A percentile compares a stretch with the other conserved stretches of the same genome.
phyloP scores from a whole-genome alignment of 23 red algal genomes.

The Gracilariopsis chorda region DNA sequence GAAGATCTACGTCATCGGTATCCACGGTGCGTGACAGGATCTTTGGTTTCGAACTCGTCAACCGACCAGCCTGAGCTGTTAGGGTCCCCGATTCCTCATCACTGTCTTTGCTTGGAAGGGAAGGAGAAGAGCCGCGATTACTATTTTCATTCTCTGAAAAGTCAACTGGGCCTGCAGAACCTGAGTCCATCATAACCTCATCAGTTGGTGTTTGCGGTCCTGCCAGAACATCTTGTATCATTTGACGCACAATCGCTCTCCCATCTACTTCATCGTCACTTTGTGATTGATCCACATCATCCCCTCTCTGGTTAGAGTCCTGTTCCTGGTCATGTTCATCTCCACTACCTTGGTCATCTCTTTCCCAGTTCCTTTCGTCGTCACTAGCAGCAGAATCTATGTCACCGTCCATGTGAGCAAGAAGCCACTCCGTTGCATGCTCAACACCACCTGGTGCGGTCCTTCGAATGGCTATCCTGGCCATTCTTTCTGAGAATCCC shows the following conservation, averaged over 20 bases:
- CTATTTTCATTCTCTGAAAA: neutral
- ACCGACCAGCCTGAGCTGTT: neutral
- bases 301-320: neutral
- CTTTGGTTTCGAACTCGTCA: neutral
- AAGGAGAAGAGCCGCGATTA: neutral
- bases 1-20: neutral
- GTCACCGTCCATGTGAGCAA: conserved; percentile 6
- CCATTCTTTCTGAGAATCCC: conserved; percentile 31
- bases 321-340: conserved; percentile 17
- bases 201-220: neutral
- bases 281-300: neutral
- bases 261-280: neutral
- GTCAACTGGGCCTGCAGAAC: neutral
- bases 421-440: conserved; percentile 45
- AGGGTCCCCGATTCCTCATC: neutral
- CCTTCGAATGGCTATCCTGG: conserved; percentile 4
- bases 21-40: neutral
- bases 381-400: neutral
- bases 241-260: neutral
- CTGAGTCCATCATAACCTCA: neutral
- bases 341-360: conserved; percentile 1
- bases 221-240: neutral
- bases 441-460: conserved; percentile 44
- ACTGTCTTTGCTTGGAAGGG: neutral
- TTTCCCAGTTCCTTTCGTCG: conserved; percentile 26